Conservation (phyloP, 495 filamentous ascomycete genomes). For the Trichoderma reesei region DNA sequence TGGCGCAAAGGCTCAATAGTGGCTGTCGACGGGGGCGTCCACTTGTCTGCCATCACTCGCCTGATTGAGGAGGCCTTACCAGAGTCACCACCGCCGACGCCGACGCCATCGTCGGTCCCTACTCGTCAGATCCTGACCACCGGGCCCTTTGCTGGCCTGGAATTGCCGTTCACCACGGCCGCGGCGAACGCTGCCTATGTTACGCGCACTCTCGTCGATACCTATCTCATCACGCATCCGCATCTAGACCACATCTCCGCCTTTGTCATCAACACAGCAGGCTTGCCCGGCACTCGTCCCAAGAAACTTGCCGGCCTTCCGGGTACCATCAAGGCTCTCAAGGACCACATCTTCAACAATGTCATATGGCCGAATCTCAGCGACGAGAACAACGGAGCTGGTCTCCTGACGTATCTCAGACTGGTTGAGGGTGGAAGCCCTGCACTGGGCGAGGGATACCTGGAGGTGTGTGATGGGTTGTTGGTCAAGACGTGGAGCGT, state of each 20-base stretch:
- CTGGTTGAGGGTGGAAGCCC: constrained; percentile 80
- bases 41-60: constrained; percentile 70
- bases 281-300: constrained; percentile 59
- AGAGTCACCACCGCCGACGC: constrained; percentile 7
- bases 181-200: constrained; percentile 73
- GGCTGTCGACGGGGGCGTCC: constrained; percentile 86
- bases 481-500: constrained; percentile 67
- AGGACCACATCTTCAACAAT: constrained; percentile 93
- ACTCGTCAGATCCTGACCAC: constrained; percentile 25
- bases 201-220: constrained; percentile 66
- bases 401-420: constrained; percentile 82
- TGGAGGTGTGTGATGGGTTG: constrained; percentile 75
- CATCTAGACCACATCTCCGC: constrained; percentile 91
- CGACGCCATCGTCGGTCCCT: constrained; percentile 10
- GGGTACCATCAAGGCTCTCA: constrained; percentile 76
- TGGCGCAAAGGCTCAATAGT: constrained; percentile 76
- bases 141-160: constrained; percentile 66
- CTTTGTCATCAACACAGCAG: constrained; percentile 85
- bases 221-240: constrained; percentile 85
- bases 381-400: constrained; percentile 90
- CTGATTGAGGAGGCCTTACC: constrained; percentile 47
- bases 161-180: constrained; percentile 49
- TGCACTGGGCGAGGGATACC: constrained; percentile 73
- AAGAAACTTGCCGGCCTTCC: constrained; percentile 81
- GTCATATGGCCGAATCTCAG: constrained; percentile 96